A percentile compares a stretch with the other conserved stretches of the same genome.
Conservation (phyloP, 441 rosid genomes). For the Erodium texanum region DNA sequence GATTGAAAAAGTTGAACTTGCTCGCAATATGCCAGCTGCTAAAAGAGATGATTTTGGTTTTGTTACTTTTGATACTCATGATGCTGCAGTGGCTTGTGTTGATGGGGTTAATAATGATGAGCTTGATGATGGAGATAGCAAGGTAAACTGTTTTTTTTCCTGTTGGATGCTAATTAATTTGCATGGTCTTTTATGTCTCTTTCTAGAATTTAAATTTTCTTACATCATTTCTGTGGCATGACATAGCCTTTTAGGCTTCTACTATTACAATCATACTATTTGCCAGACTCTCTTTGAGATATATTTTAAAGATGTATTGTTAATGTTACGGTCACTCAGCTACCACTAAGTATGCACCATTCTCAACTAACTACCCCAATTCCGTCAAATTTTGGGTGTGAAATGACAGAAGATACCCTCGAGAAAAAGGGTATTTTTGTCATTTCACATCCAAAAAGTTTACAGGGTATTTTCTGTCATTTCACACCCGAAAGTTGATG, state of each 20-base stretch:
- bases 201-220: too few relatives aligned
- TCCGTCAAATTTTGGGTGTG: too few relatives aligned
- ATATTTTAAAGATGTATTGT: background rate
- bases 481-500: too few relatives aligned
- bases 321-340: too few relatives aligned
- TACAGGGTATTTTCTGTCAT: too few relatives aligned
- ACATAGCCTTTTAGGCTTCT: background rate
- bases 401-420: too few relatives aligned
- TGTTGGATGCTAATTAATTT: background rate
- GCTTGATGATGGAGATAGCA: slow-evolving; percentile 1
- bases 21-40: slow-evolving; percentile 9
- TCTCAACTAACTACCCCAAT: too few relatives aligned
- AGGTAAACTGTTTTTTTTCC: background rate
- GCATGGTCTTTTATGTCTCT: background rate
- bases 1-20: slow-evolving; percentile 8
- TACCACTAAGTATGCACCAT: too few relatives aligned
- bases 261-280: background rate
- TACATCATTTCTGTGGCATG: too few relatives aligned
- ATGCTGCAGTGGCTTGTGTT: slow-evolving; percentile 7
- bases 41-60: slow-evolving; percentile 8
- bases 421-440: too few relatives aligned
- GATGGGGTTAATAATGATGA: slow-evolving; percentile 7
- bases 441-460: too few relatives aligned
- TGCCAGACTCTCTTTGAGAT: background rate
- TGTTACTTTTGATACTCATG: slow-evolving; percentile 7